phyloP scores from a whole-genome alignment of 129 eudicot species.

The Gnaphalium uliginosum region DNA sequence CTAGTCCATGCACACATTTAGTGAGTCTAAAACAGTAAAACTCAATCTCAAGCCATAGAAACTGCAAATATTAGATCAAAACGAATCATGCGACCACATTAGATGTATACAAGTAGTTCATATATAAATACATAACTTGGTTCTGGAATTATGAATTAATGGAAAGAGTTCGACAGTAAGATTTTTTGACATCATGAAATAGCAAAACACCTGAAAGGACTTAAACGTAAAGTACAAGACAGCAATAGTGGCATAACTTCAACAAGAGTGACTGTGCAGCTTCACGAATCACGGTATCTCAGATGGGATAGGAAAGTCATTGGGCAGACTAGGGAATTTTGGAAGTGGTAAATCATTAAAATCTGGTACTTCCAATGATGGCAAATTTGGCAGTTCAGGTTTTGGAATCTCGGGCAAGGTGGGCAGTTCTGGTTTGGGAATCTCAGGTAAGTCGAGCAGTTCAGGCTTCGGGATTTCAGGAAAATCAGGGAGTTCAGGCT shows the following conservation, averaged over 20 bases:
- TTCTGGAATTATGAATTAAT: no score
- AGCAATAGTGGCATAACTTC: conserved; percentile 14
- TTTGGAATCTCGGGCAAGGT: conserved; percentile 25
- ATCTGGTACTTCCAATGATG: conserved; percentile 23
- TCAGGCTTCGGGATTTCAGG: conserved; percentile 36
- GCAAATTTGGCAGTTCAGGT: conserved; percentile 30
- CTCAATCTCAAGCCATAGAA: conserved; percentile 1
- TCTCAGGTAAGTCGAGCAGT: conserved; percentile 31
- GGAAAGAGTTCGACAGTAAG: conserved; percentile 14
- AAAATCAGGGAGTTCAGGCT: conserved; percentile 29
- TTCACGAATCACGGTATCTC: conserved; percentile 24
- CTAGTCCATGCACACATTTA: background rate
- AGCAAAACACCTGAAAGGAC: conserved; percentile 11
- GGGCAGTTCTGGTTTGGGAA: conserved; percentile 34
- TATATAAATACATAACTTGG: background rate
- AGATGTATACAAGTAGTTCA: conserved; percentile 4
- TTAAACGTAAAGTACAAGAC: background rate
- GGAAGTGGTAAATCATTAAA: conserved; percentile 25
- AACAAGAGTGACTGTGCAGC: background rate
- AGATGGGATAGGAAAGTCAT: conserved; percentile 32
- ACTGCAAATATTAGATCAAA: background rate
- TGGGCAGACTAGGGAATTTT: conserved; percentile 32
- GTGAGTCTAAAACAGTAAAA: background rate
- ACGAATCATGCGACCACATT: background rate
- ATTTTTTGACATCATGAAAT: background rate